A percentile compares a stretch with the other conserved stretches of the same genome.
Evolutionary conservation across 805 yeast species (phyloP).

Genomic region (Saccharomycopsis schoenii): DNA sequence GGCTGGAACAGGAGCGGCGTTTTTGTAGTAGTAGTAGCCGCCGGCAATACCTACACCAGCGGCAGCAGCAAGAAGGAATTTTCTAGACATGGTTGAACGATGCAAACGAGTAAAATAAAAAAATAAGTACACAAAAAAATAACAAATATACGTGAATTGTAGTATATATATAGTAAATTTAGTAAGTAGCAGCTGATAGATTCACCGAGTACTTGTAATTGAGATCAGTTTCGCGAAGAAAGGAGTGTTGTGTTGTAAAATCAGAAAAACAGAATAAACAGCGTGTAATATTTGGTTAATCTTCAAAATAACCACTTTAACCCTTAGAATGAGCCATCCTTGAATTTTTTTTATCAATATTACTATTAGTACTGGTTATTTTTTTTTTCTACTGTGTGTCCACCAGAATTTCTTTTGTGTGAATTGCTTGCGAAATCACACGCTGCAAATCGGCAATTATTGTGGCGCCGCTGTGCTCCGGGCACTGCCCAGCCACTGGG

Average conservation of each 20-base stretch:
- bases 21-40: conserved; percentile 19
- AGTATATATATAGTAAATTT: too few species aligned
- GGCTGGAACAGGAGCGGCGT: conserved; percentile 24
- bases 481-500: too few species aligned
- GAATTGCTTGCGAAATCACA: too few species aligned
- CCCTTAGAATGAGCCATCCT: background rate
- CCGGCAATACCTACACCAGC: conserved; percentile 18
- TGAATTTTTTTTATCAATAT: background rate
- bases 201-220: background rate
- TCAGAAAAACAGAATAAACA: too few species aligned
- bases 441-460: too few species aligned
- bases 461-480: too few species aligned
- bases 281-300: background rate
- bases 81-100: background rate
- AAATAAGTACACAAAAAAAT: background rate
- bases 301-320: background rate
- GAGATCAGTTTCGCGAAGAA: background rate
- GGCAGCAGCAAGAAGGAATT: conserved; percentile 4
- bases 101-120: background rate
- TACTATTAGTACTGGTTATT: background rate
- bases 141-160: background rate
- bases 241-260: too few species aligned
- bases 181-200: too few species aligned
- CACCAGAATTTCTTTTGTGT: too few species aligned
- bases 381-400: background rate